Conservation (phyloP, 306 rosid species). For the Quillaja saponaria region DNA sequence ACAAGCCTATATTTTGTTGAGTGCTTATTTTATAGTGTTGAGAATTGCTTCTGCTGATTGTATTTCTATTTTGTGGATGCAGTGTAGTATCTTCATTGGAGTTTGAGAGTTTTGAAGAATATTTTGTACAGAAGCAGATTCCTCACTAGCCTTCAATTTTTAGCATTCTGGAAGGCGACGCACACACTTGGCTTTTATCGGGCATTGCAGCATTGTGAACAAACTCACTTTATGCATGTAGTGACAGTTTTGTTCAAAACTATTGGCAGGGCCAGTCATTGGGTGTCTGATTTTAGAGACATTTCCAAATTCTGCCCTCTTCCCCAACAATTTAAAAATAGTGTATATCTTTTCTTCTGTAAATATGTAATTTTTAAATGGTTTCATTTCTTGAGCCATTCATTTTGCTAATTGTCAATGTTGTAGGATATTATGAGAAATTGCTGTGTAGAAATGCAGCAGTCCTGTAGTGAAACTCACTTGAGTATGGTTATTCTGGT, state of each 20-base stretch:
- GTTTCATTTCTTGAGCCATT: slow-evolving; percentile 9
- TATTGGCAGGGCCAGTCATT: slow-evolving; percentile 30
- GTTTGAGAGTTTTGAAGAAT: slow-evolving; percentile 51
- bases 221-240: slow-evolving; percentile 43
- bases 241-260: slow-evolving; percentile 35
- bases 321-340: neutral
- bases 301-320: slow-evolving; percentile 39
- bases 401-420: slow-evolving; percentile 40
- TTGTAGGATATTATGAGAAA: slow-evolving; percentile 59
- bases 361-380: slow-evolving; percentile 38
- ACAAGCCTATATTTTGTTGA: too few relatives aligned
- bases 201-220: slow-evolving; percentile 41
- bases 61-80: too few relatives aligned
- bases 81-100: too few relatives aligned
- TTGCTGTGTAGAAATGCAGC: slow-evolving; percentile 28
- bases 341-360: slow-evolving; percentile 36
- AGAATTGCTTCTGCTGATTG: too few relatives aligned
- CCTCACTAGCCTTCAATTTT: slow-evolving; percentile 52
- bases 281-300: slow-evolving; percentile 74
- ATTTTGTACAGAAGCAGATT: slow-evolving; percentile 70
- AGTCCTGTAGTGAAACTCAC: too few relatives aligned
- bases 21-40: too few relatives aligned
- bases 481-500: too few relatives aligned
- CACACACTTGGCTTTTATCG: slow-evolving; percentile 40
- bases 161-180: slow-evolving; percentile 55